Evolutionary conservation across 768 basidiomycete species (phyloP), one percentile per base, ranked within the genome.

Genomic region (Tulasnella sp.): DNA sequence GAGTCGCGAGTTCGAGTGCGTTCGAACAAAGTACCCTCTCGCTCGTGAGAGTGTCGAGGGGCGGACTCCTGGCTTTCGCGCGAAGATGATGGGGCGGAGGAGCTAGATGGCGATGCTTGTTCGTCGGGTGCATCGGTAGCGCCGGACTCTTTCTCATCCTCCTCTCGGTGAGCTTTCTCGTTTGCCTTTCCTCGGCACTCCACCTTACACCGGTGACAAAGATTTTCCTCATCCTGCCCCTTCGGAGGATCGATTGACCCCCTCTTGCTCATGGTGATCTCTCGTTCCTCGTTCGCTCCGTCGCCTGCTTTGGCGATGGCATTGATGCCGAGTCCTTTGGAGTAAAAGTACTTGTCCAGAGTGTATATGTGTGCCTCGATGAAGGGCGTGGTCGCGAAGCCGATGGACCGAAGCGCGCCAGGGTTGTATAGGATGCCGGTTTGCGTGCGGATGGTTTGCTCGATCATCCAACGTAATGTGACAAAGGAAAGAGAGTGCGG

Each of bases 381-480:
- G 32, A 78, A 73, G 15, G 72, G 70, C 11, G 71, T 42, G 3
- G 70, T 73, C 20, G 72, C 32, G 16, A 74, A 74, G 42, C 51
- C 69, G 67, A 73, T 71, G 29, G 39, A 72, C 3, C 42, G 48
- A 48, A 78, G 77, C 23, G 69, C 70, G 44, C 77, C 69, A 23
- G 77, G 70, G 42, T 70, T 69, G 70, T 70, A 70, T 32, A 67
- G 16, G 16, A 77, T 70, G 39, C 69, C 61, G 23, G 75, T 70
- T 74, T 73, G 77, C 61, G 44, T 55, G 29, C 39, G 32, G n/a
- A 77, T 77, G 29, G 70, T 77, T 70, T 77, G 69, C 35, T 77
- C 70, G 67, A 82, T 26, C 80, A 82, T 80, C 82, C 82, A 82
- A 5, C 80, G 73, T 4, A 82, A 77, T 0, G 80, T 46, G 18